Conservation (phyloP, 2,329 filamentous ascomycete species). For the Rutstroemia sp. region DNA sequence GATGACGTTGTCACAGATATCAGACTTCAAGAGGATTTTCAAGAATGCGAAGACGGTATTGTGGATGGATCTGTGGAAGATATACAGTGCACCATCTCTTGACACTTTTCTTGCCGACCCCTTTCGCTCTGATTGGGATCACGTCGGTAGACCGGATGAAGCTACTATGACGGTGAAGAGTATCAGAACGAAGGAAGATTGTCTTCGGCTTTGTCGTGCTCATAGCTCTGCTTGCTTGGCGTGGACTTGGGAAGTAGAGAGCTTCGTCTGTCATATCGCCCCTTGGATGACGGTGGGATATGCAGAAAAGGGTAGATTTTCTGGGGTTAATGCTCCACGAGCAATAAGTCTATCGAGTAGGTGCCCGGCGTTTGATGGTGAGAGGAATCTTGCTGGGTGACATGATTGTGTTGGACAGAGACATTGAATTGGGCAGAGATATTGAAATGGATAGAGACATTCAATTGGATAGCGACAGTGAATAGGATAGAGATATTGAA, state of each 20-base stretch:
- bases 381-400: too few relatives aligned
- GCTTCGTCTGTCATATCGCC: conserved; percentile 36
- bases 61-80: conserved; percentile 26
- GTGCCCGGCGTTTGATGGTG: background rate
- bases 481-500: too few relatives aligned
- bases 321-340: conserved; percentile 32
- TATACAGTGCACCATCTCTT: conserved; percentile 29
- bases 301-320: conserved; percentile 28
- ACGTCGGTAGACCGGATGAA: conserved; percentile 44
- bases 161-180: conserved; percentile 32
- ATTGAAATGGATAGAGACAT: too few relatives aligned
- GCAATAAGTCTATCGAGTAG: background rate
- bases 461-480: too few relatives aligned
- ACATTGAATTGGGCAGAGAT: too few relatives aligned
- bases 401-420: too few relatives aligned
- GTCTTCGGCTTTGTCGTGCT: conserved; percentile 36
- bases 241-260: conserved; percentile 41
- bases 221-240: conserved; percentile 39
- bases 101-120: conserved; percentile 32
- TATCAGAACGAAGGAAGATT: conserved; percentile 35
- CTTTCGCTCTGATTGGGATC: conserved; percentile 37
- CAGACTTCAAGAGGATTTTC: background rate
- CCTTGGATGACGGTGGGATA: conserved; percentile 45
- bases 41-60: background rate
- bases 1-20: conserved; percentile 2